Evolutionary conservation across 495 filamentous ascomycete species (phyloP).

Genomic region (Penicillium roqueforti): DNA sequence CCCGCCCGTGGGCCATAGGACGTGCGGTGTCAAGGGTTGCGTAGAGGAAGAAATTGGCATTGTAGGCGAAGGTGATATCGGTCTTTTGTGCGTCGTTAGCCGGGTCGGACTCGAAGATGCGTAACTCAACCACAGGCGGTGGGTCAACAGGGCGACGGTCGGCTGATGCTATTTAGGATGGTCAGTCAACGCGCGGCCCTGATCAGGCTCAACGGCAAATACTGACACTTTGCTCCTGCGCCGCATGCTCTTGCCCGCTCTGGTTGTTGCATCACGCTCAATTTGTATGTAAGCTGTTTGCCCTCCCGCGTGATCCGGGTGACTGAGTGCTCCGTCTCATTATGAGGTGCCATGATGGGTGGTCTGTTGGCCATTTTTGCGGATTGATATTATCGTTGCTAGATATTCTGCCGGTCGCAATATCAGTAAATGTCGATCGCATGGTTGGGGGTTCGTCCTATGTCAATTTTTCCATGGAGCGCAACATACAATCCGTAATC

Average conservation of each 20-base stretch:
- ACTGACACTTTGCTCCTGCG: conserved; percentile 87
- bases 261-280: conserved; percentile 90
- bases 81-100: conserved; percentile 48
- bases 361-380: conserved; percentile 35
- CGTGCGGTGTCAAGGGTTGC: conserved; percentile 87
- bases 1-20: conserved; percentile 76
- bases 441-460: not conserved
- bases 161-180: conserved; percentile 64
- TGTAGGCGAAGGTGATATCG: conserved; percentile 87
- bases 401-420: conserved; percentile 10
- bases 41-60: conserved; percentile 97
- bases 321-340: conserved; percentile 56
- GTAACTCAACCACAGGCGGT: conserved; percentile 91
- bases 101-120: conserved; percentile 75
- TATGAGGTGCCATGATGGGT: conserved; percentile 36
- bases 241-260: conserved; percentile 95
- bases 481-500: not conserved
- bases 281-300: conserved; percentile 71
- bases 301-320: conserved; percentile 74
- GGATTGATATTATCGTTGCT: not conserved
- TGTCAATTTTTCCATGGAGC: not conserved
- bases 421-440: not conserved
- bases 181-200: conserved; percentile 14
- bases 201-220: not conserved
- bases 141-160: conserved; percentile 96